Evolutionary conservation across 1,284 basidiomycete genomes (phyloP).

Genomic region (Dichomitus squalens): DNA sequence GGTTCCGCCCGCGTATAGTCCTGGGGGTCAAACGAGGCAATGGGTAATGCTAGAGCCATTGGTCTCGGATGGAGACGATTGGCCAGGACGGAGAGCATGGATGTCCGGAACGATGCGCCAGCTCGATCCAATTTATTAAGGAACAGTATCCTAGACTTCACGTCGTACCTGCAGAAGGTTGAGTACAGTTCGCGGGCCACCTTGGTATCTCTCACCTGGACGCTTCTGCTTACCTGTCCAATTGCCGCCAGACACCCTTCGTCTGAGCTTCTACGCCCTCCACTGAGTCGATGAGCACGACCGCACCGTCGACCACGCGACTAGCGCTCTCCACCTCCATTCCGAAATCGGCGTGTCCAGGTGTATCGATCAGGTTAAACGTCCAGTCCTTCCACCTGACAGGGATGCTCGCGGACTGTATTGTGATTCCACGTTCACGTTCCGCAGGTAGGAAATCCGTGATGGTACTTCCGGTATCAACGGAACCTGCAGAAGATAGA

Average conservation of each 20-base stretch:
- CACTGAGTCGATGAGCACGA: constrained; percentile 87
- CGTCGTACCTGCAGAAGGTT: constrained; percentile 61
- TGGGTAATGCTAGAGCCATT: constrained; percentile 73
- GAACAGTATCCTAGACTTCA: constrained; percentile 78
- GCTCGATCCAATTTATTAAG: constrained; percentile 88
- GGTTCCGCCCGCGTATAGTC: constrained; percentile 73
- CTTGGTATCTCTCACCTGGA: constrained; percentile 27
- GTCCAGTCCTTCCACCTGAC: constrained; percentile 86
- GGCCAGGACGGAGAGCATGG: constrained; percentile 68
- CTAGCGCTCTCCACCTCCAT: constrained; percentile 95
- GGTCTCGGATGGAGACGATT: constrained; percentile 79
- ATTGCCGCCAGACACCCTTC: constrained; percentile 84
- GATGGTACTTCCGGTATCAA: constrained; percentile 88
- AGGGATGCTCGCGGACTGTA: constrained; percentile 90
- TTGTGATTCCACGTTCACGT: constrained; percentile 88
- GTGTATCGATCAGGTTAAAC: constrained; percentile 89
- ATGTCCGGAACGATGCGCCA: constrained; percentile 77
- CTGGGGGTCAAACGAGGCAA: constrained; percentile 68
- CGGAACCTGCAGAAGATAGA: constrained; percentile 74
- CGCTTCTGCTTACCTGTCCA: constrained; percentile 69
- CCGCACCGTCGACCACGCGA: constrained; percentile 86
- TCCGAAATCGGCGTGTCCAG: constrained; percentile 91
- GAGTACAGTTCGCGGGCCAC: background rate
- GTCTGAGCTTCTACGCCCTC: constrained; percentile 93
- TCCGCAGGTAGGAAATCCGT: constrained; percentile 92